Conservation (phyloP, 1,284 basidiomycete genomes). For the Filobasidium uniguttulatum region DNA sequence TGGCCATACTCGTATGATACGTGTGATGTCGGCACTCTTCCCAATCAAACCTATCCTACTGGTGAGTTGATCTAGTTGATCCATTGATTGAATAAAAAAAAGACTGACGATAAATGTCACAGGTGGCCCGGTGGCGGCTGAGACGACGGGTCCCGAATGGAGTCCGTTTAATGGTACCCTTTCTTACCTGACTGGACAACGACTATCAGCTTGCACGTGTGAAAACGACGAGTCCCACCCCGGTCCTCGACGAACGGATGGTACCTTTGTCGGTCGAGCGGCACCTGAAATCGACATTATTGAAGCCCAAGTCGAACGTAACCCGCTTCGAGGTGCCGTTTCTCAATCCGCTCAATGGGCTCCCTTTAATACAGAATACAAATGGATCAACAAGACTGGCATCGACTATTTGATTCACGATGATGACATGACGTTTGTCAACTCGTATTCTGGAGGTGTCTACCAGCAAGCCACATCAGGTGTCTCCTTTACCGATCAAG, state of each 20-base stretch:
- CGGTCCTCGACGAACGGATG: constrained; percentile 32
- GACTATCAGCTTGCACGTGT: constrained; percentile 46
- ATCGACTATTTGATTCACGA: constrained; percentile 41
- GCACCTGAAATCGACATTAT: constrained; percentile 46
- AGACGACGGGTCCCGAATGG: constrained; percentile 18
- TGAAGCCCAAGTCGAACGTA: constrained; percentile 37
- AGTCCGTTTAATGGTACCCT: constrained; percentile 3
- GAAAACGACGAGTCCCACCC: constrained; percentile 38
- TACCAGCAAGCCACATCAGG: constrained; percentile 48
- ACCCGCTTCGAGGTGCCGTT: neutral
- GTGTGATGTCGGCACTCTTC: constrained; percentile 73
- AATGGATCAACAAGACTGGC: constrained; percentile 26
- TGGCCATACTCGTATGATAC: constrained; percentile 49
- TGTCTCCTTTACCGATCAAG: constrained; percentile 24
- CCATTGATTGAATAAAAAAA: too few relatives aligned
- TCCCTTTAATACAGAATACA: constrained; percentile 32
- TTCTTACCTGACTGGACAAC: constrained; percentile 42
- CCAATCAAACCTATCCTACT: constrained; percentile 66
- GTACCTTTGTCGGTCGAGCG: constrained; percentile 31
- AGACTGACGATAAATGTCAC: too few relatives aligned
- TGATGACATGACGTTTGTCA: constrained; percentile 38
- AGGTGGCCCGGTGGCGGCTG: constrained; percentile 28
- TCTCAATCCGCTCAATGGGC: constrained; percentile 28
- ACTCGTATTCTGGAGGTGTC: constrained; percentile 41
- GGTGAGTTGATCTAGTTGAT: too few relatives aligned